phyloP scores from a whole-genome alignment of 495 filamentous ascomycete genomes.

The Tuber melanosporum region DNA sequence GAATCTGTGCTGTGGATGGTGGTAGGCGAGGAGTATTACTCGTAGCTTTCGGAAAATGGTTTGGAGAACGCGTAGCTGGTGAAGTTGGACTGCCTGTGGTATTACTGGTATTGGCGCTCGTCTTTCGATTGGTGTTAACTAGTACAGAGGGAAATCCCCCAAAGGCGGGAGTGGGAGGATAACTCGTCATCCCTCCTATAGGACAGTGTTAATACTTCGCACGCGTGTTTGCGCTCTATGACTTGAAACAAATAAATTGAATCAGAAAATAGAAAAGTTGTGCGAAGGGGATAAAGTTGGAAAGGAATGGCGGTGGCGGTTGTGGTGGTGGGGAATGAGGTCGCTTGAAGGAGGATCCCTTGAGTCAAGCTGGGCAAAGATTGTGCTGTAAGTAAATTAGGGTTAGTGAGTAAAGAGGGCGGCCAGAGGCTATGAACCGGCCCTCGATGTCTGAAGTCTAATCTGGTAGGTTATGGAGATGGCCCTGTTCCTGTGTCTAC shows the following conservation, averaged over 20 bases:
- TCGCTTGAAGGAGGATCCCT: conserved; percentile 21
- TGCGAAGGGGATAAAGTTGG: conserved; percentile 9
- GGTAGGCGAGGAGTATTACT: conserved; percentile 23
- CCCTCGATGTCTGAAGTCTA: neutral
- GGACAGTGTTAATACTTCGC: conserved; percentile 7
- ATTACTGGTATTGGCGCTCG: conserved; percentile 30
- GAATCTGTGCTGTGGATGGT: conserved; percentile 10
- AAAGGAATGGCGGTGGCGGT: conserved; percentile 1
- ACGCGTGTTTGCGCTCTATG: neutral
- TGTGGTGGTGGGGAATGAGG: conserved; percentile 10
- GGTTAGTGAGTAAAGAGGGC: neutral
- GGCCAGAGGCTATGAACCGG: neutral
- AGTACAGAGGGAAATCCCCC: conserved; percentile 42
- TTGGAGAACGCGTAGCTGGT: conserved; percentile 27
- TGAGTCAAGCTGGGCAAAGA: neutral
- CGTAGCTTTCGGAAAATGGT: conserved; percentile 20
- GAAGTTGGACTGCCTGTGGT: conserved; percentile 17
- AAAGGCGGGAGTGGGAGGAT: conserved; percentile 52
- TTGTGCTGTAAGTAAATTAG: neutral
- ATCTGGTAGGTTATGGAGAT: neutral
- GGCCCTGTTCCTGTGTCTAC: neutral
- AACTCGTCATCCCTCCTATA: conserved; percentile 50
- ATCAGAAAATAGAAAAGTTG: conserved; percentile 4
- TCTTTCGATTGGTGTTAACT: conserved; percentile 26
- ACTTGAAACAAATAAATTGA: neutral